Conservation (phyloP, 2,329 filamentous ascomycete species). For the Apiospora koreana region DNA sequence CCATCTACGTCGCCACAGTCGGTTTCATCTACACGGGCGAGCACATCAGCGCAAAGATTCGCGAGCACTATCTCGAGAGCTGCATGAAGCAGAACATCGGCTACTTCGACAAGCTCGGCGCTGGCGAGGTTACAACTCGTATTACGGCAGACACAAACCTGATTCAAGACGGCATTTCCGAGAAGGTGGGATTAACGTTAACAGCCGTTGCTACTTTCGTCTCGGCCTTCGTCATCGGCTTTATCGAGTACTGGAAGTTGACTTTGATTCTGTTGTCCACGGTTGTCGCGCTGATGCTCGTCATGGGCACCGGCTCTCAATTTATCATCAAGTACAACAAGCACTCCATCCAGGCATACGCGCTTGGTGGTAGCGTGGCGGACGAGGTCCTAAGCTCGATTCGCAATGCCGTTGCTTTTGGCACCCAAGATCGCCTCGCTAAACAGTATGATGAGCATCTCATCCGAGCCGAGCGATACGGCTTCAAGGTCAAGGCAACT, state of each 20-base stretch:
- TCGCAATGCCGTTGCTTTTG: conserved; percentile 88
- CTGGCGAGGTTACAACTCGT: conserved; percentile 89
- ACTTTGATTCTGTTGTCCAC: conserved; percentile 85
- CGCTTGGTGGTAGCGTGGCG: conserved; percentile 80
- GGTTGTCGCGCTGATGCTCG: conserved; percentile 74
- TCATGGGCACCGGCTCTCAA: conserved; percentile 72
- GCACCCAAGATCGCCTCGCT: conserved; percentile 90
- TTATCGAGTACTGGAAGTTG: conserved; percentile 89
- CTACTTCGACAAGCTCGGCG: conserved; percentile 90
- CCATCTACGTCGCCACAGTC: conserved; percentile 77
- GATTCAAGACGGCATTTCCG: conserved; percentile 90
- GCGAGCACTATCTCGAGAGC: conserved; percentile 80
- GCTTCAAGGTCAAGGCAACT: conserved; percentile 72
- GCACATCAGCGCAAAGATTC: conserved; percentile 75
- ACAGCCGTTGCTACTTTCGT: conserved; percentile 80
- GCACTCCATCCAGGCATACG: conserved; percentile 75
- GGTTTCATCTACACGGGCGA: conserved; percentile 89
- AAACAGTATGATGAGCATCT: conserved; percentile 81
- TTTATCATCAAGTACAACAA: conserved; percentile 84
- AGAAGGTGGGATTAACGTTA: conserved; percentile 80
- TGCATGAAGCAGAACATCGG: conserved; percentile 88
- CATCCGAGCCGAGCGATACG: conserved; percentile 70
- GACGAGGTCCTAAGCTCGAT: conserved; percentile 95
- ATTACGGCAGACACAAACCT: conserved; percentile 94
- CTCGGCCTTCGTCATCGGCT: conserved; percentile 87